A percentile compares a stretch with the other conserved stretches of the same genome.
Evolutionary conservation across 2,329 filamentous ascomycete species (phyloP).

Genomic region (Biscogniauxia marginata): DNA sequence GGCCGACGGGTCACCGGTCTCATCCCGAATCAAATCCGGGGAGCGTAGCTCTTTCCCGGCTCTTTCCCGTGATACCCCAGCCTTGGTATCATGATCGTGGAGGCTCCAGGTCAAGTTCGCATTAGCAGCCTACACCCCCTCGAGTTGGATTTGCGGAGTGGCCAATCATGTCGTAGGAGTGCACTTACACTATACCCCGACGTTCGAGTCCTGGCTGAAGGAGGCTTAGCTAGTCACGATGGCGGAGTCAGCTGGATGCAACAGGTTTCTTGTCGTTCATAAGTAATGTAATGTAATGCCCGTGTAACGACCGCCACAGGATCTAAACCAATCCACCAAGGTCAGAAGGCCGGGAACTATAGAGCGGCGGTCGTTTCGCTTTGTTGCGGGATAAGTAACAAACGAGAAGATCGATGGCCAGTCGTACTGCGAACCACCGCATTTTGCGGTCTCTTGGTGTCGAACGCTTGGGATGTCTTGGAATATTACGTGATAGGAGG

Average conservation of each 20-base stretch:
- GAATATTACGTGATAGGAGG: neutral
- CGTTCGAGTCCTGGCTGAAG: constrained; percentile 12
- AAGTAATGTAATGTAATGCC: neutral
- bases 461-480: neutral
- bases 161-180: constrained; percentile 21
- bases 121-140: constrained; percentile 12
- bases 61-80: neutral
- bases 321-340: neutral
- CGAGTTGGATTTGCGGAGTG: constrained; percentile 24
- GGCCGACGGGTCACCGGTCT: neutral
- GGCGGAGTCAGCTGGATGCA: neutral
- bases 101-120: constrained; percentile 16
- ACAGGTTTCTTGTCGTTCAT: neutral
- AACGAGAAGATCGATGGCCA: neutral
- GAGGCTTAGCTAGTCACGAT: neutral
- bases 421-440: neutral
- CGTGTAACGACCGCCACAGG: neutral
- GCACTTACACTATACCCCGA: constrained; percentile 13
- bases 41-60: constrained; percentile 11
- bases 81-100: constrained; percentile 17
- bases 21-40: constrained; percentile 8
- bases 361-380: neutral
- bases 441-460: neutral
- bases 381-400: neutral
- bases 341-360: neutral